Base-by-base conservation (phyloP, 1,284 basidiomycete species). In the Rhodotorula sp. region DNA sequence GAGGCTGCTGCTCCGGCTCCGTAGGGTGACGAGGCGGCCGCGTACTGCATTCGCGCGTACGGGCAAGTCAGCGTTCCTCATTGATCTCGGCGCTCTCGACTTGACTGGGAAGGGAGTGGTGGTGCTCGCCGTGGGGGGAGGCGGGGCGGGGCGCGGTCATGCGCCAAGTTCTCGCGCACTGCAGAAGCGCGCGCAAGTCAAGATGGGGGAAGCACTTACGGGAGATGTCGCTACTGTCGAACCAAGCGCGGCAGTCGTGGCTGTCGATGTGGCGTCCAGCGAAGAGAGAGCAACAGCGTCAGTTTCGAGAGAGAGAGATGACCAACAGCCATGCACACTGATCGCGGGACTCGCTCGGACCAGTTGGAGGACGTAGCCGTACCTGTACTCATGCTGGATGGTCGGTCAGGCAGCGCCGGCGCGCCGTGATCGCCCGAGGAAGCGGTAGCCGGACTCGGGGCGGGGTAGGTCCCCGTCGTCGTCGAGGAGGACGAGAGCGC, bases 321-420 rank as follows among this genome's bases (percentile, higher is more conserved):
- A 34, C 34, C 34, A 7, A 16, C 14, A 5, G 8, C 47, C 4
- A 29, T 29, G 29, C 29, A 29, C 29, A 29, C 29, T 29, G 29
- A 3, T 21, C 16, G 1, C 7, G 14, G 12, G 16, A 18, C 23
- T 23, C 29, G 61, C 21, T 26, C 16, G 12, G 23, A 20, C 10
- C 15, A 3, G 14, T 16, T 12, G 7, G 14, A 5, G n/a, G 4
- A 46, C 3, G 8, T 18, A 8, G 26, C 15, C 67, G 57, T 20
- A 64, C 67, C 57, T 18, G 62, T 34, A 16, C 58, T 56, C 72
- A 74, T 74, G 2, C 34, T 39, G 8, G 67, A 52, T 16, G 72
- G 67, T 34, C 72, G 43, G 3, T 69, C 67, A 3, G 72, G 72
- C 43, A 74, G 29, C 3, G 67, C 64, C 1, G 72, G 72, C 15